These are phyloP conservation scores for Penstemon newberryi DNA, from an alignment of 257 asterid genomes.

Conservation along the genomic window DNA sequence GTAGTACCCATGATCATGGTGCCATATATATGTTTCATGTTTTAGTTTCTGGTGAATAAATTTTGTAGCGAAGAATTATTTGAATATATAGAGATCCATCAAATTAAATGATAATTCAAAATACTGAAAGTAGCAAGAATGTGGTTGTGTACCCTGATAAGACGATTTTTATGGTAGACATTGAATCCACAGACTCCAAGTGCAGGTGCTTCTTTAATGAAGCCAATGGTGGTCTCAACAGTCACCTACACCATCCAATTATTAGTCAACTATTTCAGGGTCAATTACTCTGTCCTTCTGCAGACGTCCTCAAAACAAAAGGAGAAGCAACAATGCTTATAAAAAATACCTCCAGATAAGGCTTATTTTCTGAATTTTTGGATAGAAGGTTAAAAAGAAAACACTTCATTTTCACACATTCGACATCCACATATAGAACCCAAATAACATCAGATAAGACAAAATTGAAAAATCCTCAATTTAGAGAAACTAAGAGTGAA, in stretches of 20 bases:
- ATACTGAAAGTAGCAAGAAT: slow-evolving; percentile 21
- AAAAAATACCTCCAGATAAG: not conserved
- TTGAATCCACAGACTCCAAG: slow-evolving; percentile 72
- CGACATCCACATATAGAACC: slow-evolving; percentile 14
- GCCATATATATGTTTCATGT: slow-evolving; percentile 9
- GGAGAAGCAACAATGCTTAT: not conserved
- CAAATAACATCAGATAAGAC: slow-evolving; percentile 7
- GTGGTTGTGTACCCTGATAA: slow-evolving; percentile 65
- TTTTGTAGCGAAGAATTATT: too few relatives aligned
- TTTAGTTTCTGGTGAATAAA: not conserved
- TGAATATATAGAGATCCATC: too few relatives aligned
- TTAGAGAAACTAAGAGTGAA: not conserved
- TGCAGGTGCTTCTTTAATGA: slow-evolving; percentile 80
- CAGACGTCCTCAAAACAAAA: not conserved
- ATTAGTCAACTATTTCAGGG: slow-evolving; percentile 6
- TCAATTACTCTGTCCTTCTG: not conserved
- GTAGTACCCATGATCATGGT: not conserved
- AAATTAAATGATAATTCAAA: slow-evolving; percentile 7
- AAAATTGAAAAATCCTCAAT: not conserved
- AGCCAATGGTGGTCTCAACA: slow-evolving; percentile 76
- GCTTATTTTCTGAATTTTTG: slow-evolving; percentile 1
- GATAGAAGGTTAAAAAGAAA: slow-evolving; percentile 16
- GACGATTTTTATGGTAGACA: slow-evolving; percentile 91
- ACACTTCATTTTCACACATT: slow-evolving; percentile 7
- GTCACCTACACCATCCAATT: slow-evolving; percentile 45